Base-by-base conservation (phyloP, 352 stramenopile species). In the Elongisporangium undulatum region DNA sequence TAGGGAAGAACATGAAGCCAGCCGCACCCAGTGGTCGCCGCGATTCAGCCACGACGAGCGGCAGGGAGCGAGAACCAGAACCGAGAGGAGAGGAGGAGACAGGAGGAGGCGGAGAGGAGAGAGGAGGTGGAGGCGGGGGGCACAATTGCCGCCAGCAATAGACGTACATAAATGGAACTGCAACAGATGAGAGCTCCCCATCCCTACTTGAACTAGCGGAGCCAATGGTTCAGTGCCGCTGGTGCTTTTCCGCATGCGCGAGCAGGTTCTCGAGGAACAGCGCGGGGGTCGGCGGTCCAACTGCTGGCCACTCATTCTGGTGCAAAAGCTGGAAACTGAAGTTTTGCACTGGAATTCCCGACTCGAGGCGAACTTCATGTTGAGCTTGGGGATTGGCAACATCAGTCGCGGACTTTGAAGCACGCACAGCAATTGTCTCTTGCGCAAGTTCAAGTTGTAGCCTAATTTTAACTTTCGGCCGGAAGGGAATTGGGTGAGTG, bases 201-300 rank as follows among this genome's bases (percentile, higher is more conserved):
- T 0, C 57, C 63, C 63, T 69, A 65, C 56, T 69, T 69, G 63
- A 69, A 58, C 53, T 62, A 49, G 19, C 15, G 63, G 58, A 53
- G 24, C 63, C 63, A 69, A 69, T 69, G 22, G 56, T 29, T 39
- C 34, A 45, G 34, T 45, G 34, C 34, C 34, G 9, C 34, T 45
- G 34, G 34, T 38, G 26, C 26, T 38, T 16, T 23, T 17, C 26
- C 17, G 59, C 26, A 22, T 20, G 56, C 16, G 21, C 41, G 34
- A 55, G 41, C 17, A 9, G 9, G 17, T 55, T 21, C 20, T 19
- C 51, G 29, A 23, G 49, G 22, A 53, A 23, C 29, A 62, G 19
- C 23, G 22, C 22, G 21, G 5, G 2, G 53, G 53, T 53, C 22
- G 51, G 29, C 29, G 19, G 22, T 23, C 19, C 20, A 55, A 55